phyloP scores from a whole-genome alignment of 441 rosid genomes.

The Kokia cookei region DNA sequence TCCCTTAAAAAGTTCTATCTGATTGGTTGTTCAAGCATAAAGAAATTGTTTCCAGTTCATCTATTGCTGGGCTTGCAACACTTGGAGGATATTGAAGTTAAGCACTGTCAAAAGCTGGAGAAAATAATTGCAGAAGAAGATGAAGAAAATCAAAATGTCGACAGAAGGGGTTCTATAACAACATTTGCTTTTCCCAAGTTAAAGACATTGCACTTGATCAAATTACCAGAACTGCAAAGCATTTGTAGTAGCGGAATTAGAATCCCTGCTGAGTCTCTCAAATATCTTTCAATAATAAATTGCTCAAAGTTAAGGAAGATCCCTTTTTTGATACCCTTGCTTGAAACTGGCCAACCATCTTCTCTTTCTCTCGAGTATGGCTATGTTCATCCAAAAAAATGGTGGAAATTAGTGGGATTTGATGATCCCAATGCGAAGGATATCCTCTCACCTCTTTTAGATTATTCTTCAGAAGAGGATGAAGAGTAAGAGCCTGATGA shows the following conservation, averaged over 20 bases:
- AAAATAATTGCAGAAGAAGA: not conserved
- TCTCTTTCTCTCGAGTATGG: not conserved
- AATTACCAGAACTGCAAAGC: not conserved
- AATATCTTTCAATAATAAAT: not conserved
- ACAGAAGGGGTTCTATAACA: not conserved
- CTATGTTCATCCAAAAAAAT: not conserved
- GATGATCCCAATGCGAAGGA: not conserved
- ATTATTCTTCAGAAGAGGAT: not conserved
- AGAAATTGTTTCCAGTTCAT: not conserved
- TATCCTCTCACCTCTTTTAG: not conserved
- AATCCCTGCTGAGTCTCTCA: not conserved
- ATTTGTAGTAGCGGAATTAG: not conserved
- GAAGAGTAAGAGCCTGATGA: not conserved
- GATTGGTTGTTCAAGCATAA: not conserved
- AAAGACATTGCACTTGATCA: not conserved
- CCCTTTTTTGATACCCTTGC: not conserved
- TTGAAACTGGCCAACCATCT: not conserved
- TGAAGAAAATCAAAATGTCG: not conserved
- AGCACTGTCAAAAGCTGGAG: not conserved
- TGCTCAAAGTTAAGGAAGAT: not conserved
- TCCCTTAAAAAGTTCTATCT: not conserved
- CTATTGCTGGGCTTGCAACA: not conserved
- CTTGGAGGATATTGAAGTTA: conserved; percentile 1
- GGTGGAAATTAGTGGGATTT: not conserved
- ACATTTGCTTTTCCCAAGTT: not conserved